A percentile compares a stretch with the other conserved stretches of the same genome.
Evolutionary conservation across 805 yeast species (phyloP).

Genomic region (Metschnikowia henanensis): DNA sequence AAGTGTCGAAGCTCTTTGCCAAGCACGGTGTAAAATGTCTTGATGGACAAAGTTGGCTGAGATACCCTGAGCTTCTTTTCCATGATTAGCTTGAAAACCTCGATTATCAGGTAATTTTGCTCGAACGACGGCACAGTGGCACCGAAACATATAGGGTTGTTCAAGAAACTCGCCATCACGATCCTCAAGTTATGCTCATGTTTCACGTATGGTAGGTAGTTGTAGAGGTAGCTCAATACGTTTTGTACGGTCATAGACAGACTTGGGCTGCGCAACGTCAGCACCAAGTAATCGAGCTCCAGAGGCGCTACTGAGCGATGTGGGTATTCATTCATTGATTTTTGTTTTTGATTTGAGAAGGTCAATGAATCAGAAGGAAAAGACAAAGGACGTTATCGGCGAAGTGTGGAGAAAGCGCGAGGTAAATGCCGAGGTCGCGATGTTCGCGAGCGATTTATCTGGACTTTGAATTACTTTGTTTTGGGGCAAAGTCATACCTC

Average conservation of each 20-base stretch:
- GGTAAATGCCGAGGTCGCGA: constrained; percentile 6
- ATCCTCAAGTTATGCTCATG: constrained; percentile 46
- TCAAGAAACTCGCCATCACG: constrained; percentile 44
- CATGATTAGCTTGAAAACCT: constrained; percentile 46
- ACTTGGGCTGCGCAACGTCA: constrained; percentile 44
- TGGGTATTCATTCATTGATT: background rate
- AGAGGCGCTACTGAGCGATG: constrained; percentile 25
- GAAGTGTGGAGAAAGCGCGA: constrained; percentile 9
- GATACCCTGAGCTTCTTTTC: constrained; percentile 48
- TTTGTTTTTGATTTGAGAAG: background rate
- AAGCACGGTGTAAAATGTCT: constrained; percentile 42
- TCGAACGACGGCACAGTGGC: constrained; percentile 22
- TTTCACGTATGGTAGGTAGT: constrained; percentile 52
- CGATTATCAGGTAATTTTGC: constrained; percentile 41
- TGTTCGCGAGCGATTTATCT: too few relatives aligned
- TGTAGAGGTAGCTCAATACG: constrained; percentile 47
- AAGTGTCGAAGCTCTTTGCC: constrained; percentile 34
- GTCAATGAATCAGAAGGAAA: too few relatives aligned
- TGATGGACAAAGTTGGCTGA: constrained; percentile 47
- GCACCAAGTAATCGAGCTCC: constrained; percentile 48
- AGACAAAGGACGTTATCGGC: too few relatives aligned
- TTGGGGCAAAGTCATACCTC: too few relatives aligned
- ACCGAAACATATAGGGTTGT: constrained; percentile 38
- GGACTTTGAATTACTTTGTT: too few relatives aligned
- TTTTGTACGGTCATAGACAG: constrained; percentile 29